Evolutionary conservation across 495 filamentous ascomycete species (phyloP).

Genomic region (Penicillium silybi): DNA sequence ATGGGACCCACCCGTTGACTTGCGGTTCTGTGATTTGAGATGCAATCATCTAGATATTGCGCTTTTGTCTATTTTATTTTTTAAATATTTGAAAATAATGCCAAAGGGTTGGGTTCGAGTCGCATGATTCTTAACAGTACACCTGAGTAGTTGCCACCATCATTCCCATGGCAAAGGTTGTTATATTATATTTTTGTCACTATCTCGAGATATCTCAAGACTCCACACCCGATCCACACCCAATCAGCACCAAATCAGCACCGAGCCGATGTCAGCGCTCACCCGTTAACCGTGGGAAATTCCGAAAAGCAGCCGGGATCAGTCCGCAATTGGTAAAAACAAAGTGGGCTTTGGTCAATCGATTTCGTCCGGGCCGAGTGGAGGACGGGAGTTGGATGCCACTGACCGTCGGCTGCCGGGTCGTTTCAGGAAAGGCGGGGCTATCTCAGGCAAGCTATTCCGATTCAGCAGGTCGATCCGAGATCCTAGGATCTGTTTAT

Average conservation of each 20-base stretch:
- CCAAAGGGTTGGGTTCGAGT: too few species aligned
- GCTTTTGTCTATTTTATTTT: too few species aligned
- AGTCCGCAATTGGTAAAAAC: background rate
- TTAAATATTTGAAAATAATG: too few species aligned
- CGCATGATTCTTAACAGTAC: too few species aligned
- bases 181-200: background rate
- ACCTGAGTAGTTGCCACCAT: too few species aligned
- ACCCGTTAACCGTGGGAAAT: background rate
- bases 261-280: constrained; percentile 2
- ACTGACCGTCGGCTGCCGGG: background rate
- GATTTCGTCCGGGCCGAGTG: background rate
- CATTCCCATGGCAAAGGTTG: background rate
- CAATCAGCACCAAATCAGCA: background rate
- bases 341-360: background rate
- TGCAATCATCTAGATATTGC: background rate
- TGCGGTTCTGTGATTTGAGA: background rate
- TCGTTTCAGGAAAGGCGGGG: background rate
- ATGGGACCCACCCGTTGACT: constrained; percentile 6
- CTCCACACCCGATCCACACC: constrained; percentile 5
- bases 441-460: too few species aligned
- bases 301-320: too few species aligned
- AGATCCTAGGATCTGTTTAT: background rate
- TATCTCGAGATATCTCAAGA: background rate
- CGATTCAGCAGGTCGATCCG: constrained; percentile 11
- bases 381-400: background rate